Evolutionary conservation across 495 filamentous ascomycete species (phyloP), one percentile per base, ranked within the genome.

Genomic region (Aspergillus saccharolyticus): DNA sequence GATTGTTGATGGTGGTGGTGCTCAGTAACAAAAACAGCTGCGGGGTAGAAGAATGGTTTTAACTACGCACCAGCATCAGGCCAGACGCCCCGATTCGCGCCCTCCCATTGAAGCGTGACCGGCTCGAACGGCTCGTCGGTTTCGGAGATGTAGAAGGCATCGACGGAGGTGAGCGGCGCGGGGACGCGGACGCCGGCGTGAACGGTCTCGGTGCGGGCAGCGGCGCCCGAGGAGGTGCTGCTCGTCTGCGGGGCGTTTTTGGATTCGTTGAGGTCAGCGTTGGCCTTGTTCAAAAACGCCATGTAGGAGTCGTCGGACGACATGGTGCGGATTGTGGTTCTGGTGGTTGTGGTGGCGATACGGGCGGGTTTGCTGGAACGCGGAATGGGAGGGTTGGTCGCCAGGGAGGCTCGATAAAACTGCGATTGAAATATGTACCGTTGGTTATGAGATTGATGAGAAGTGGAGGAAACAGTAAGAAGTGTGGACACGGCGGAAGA

Each of bases 81-180:
- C 68, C 87, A 77, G 43, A 70, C 68, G 39, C 74, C 78, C 43
- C 75, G 75, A 42, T 56, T 65, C 17, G 74, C 74, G 43, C 82
- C 84, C 44, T 78, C 74, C 79, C 80, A 91, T 57, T 72, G 74
- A 61, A 96, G 64, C 51, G 75, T 80, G 4, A 96, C 89, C 1
- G 84, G 81, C 66, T 85, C 85, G 69, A 92, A 96, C 39, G 87
- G 87, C 74, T 93, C 89, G 71, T 96, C 91, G 6, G 88, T 80
- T 56, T 96, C 91, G 53, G 86, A 91, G 4, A 81, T 68, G 69
- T 93, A 95, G 64, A 83, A 87, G 47, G 72, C 78, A 54, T 88
- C 82, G 25, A 84, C 74, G 3, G 76, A 72, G 59, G 76, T 66
- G 57, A 95, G 71, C 18, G 72, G 70, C 18, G 69, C 64, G 0